Conservation (phyloP, 257 asterid species). For the Buddleja alternifolia region DNA sequence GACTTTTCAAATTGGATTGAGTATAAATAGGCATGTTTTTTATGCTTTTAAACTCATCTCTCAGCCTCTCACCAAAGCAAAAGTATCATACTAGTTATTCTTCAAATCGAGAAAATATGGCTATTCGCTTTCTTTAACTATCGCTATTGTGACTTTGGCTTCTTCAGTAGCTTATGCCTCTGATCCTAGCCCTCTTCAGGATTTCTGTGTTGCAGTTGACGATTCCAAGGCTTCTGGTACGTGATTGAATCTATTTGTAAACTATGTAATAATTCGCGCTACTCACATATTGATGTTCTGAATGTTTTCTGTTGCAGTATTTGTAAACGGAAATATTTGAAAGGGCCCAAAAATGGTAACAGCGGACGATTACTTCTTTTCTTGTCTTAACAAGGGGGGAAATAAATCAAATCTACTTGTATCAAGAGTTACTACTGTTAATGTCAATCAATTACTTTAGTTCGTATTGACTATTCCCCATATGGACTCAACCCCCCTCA, state of each 20-base stretch:
- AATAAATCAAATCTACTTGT: neutral
- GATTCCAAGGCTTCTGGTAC: conserved; percentile 27
- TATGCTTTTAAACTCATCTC: neutral
- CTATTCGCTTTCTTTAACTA: neutral
- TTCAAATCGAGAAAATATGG: neutral
- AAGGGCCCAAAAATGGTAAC: neutral
- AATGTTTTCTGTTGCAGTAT: conserved; percentile 10
- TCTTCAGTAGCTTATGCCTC: conserved; percentile 20
- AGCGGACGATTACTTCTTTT: conserved; percentile 2
- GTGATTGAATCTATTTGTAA: too few relatives aligned
- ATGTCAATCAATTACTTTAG: neutral
- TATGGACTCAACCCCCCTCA: conserved; percentile 40
- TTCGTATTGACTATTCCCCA: conserved; percentile 25
- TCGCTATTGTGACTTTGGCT: neutral
- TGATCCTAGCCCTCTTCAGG: conserved; percentile 40
- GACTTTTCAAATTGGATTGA: neutral
- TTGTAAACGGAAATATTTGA: conserved; percentile 23
- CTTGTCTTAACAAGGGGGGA: neutral
- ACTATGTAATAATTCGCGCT: too few relatives aligned
- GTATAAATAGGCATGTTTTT: conserved; percentile 7
- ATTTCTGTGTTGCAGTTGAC: conserved; percentile 41
- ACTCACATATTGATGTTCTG: too few relatives aligned
- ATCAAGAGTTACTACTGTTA: neutral
- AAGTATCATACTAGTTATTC: neutral
- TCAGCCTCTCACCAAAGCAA: neutral